Base-by-base conservation (phyloP, 306 rosid genomes). In the Geum urbanum region DNA sequence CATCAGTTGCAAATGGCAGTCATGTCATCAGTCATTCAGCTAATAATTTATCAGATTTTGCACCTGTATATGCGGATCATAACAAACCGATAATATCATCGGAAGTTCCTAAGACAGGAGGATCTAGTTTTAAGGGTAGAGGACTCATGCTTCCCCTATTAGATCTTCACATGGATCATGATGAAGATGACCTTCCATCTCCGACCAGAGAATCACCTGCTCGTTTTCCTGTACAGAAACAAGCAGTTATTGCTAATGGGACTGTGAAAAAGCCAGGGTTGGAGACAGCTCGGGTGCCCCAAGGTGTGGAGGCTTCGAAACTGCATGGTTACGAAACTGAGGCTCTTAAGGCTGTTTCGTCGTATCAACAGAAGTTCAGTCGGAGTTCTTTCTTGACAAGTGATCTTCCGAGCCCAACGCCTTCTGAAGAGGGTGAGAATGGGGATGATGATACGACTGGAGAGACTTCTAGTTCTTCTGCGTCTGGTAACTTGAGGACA, bases 391-490 rank as follows among this genome's bases (percentile, higher is more conserved):
- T 80, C 75, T 72, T 83, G 40, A 81, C 76, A 46, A 68, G 54
- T 80, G 97, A 91, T 54, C 96, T 95, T 83, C 99, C 99, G 67
- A 95, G 99, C 79, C 99, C 99, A 77, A 95, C 99, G 24, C 99
- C 99, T 47, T 95, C 99, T 5, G 99, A 84, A 66, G 92, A 91
- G 32, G 58, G 77, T 55, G 91, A 74, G 52, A 74, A 72, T 48
- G 84, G 72, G 79, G 79, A 58, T 77, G 87, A 39, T 72, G 96
- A 91, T 77, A 76, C 77, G 58, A 68, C 56, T 66, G 90, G 77
- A 49, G 99, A 95, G 86, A 85, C 88, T 62, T 87, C 96, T 67
- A 89, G 97, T 82, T 81, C 84, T 70, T 80, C 78, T 10, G 12
- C 52, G 3, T 45, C 59, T 72, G 63, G 67, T 76, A 81, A 76